Evolutionary conservation across 805 yeast genomes (phyloP).

Genomic region (Wickerhamiella cacticola): DNA sequence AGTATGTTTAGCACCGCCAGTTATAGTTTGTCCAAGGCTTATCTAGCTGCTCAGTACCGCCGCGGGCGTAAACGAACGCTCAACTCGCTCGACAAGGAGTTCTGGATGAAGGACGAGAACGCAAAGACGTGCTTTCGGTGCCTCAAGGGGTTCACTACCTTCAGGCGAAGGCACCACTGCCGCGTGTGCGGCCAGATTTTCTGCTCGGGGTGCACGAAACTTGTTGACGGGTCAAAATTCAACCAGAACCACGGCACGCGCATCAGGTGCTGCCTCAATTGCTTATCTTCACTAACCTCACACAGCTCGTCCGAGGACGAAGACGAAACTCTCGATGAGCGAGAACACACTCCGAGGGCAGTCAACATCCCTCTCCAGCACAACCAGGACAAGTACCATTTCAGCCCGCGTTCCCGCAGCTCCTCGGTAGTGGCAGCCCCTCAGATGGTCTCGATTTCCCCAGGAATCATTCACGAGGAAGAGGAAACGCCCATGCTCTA

Average conservation of each 20-base stretch:
- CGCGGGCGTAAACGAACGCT: constrained; percentile 18
- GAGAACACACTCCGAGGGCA: constrained; percentile 5
- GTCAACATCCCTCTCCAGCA: not conserved
- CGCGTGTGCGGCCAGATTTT: constrained; percentile 93
- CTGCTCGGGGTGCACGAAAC: constrained; percentile 68
- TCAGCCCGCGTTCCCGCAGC: constrained; percentile 2
- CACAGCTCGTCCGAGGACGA: constrained; percentile 34
- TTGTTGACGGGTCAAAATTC: constrained; percentile 55
- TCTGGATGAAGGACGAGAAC: constrained; percentile 94
- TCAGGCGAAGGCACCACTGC: constrained; percentile 88
- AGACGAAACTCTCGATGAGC: constrained; percentile 31
- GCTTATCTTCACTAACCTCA: constrained; percentile 18
- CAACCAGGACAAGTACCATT: constrained; percentile 3
- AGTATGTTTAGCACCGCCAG: constrained; percentile 20
- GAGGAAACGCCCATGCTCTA: not conserved
- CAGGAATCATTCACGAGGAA: not conserved
- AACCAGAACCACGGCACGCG: constrained; percentile 23
- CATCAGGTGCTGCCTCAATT: constrained; percentile 22
- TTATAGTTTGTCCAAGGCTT: constrained; percentile 21
- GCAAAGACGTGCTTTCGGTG: constrained; percentile 82
- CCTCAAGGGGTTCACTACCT: constrained; percentile 57
- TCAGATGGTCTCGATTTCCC: not conserved
- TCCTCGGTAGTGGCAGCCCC: not conserved
- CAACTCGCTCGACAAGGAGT: constrained; percentile 48
- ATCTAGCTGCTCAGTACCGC: constrained; percentile 21